These are phyloP conservation scores for Amaranthus tricolor DNA, from an alignment of 179 eudicot genomes.

Conservation along the genomic window DNA sequence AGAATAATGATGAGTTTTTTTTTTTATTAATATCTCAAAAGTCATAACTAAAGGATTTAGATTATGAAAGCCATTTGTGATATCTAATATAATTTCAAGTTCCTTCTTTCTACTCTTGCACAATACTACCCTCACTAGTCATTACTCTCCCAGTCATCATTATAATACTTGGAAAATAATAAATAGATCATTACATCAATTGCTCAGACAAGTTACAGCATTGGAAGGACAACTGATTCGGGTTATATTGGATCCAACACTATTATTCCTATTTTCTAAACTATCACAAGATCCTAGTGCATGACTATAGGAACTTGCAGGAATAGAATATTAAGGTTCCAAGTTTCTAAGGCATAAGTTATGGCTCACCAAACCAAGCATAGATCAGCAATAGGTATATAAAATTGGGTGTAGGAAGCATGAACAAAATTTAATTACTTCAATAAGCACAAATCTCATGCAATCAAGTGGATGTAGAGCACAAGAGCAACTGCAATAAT, in stretches of 20 bases:
- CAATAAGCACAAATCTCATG: neutral
- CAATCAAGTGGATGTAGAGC: neutral
- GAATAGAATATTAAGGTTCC: neutral
- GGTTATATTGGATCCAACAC: neutral
- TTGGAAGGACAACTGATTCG: neutral
- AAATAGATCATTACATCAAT: no score
- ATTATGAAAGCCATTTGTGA: no score
- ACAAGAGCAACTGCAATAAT: neutral
- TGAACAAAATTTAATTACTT: neutral
- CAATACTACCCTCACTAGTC: no score
- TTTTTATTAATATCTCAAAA: no score
- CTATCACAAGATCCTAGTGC: neutral
- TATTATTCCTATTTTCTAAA: no score
- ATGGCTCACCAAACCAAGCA: neutral
- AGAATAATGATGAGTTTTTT: no score
- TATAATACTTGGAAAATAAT: no score
- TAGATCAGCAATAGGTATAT: neutral
- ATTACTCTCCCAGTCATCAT: no score
- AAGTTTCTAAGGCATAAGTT: neutral
- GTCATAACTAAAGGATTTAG: no score
- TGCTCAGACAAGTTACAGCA: no score
- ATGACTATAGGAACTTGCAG: neutral
- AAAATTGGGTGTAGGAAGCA: neutral
- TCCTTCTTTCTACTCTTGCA: no score
- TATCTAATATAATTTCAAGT: no score